Base-by-base conservation (phyloP, 495 filamentous ascomycete species). In the Trichoderma reesei region DNA sequence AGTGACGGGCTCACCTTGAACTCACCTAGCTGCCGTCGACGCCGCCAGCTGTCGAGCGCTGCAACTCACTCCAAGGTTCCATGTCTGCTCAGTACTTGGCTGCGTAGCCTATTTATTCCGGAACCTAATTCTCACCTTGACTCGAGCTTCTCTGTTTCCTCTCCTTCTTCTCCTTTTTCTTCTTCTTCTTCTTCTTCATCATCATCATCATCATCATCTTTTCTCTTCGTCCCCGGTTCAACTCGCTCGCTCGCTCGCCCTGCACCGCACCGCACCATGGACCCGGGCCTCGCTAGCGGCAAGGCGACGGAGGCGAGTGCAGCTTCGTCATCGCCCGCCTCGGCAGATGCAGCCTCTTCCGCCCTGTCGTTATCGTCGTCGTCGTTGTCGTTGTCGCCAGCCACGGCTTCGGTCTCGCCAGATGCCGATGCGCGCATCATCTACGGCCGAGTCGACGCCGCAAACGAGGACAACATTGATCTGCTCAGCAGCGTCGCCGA, bases 391-490 rank as follows among this genome's bases (percentile, higher is more conserved):
- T 51, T 18, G 2, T 26, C 16, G 3, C 4, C 20, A 31, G 5
- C 1, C 8, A 3, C 20, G 7, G 20, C 51, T 14, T 10, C 51
- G 34, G 31, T 26, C 9, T 34, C 51, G 20, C 0, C 51, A 33
- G 51, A 11, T 9, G 39, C 1, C 36, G 39, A n/a, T 34, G 18
- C 33, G 36, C 59, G 34, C 34, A 68, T 67, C 63, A 65, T 63
- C 38, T 72, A 71, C 56, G 71, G 71, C 65, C 38, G 69, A 59
- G 26, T 70, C 41, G 66, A 70, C 37, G 66, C 71, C 5, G 71
- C 69, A 66, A 69, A 71, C 38, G 69, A 72, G 61, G 68, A 71
- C 42, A 69, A 70, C 61, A 39, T 72, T 5, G 18, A 63, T 20
- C 31, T 65, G 31, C 33, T 72, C 39, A 37, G 69, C 26, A 39